A percentile compares a stretch with the other conserved stretches of the same genome.
These are phyloP conservation scores for Chimonanthus salicifolius DNA, from an alignment of 164 flowering plant genomes.

Conservation along the genomic window DNA sequence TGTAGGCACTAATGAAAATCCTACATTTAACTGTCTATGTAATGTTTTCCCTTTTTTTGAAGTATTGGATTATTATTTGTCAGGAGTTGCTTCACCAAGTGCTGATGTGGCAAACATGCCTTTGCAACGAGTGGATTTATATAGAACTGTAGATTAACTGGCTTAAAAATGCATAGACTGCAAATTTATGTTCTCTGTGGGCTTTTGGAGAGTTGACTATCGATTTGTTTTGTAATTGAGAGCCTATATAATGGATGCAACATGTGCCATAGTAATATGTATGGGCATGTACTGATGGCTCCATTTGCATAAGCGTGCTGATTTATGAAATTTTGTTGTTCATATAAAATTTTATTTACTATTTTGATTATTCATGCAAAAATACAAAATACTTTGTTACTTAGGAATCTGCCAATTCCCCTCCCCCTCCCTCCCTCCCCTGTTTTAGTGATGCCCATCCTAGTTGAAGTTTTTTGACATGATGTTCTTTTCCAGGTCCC, in stretches of 20 bases:
- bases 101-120: not conserved
- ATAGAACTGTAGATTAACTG: not conserved
- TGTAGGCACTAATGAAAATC: not conserved
- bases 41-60: not conserved
- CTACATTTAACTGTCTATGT: not conserved
- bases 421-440: not conserved
- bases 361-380: not conserved
- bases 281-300: not conserved
- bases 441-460: not conserved
- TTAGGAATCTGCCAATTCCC: not conserved
- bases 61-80: not conserved
- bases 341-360: not conserved
- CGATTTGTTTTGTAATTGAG: too few relatives aligned
- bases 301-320: not conserved
- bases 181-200: not conserved
- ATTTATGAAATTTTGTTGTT: too few relatives aligned
- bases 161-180: not conserved
- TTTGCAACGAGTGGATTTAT: not conserved
- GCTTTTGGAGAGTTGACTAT: not conserved
- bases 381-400: not conserved
- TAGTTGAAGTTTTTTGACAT: not conserved
- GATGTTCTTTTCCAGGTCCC: conserved; percentile 45
- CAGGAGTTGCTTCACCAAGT: not conserved
- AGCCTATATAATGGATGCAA: not conserved
- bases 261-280: not conserved